These are phyloP conservation scores for Betula pendula DNA, from an alignment of 306 rosid genomes.

Conservation along the genomic window DNA sequence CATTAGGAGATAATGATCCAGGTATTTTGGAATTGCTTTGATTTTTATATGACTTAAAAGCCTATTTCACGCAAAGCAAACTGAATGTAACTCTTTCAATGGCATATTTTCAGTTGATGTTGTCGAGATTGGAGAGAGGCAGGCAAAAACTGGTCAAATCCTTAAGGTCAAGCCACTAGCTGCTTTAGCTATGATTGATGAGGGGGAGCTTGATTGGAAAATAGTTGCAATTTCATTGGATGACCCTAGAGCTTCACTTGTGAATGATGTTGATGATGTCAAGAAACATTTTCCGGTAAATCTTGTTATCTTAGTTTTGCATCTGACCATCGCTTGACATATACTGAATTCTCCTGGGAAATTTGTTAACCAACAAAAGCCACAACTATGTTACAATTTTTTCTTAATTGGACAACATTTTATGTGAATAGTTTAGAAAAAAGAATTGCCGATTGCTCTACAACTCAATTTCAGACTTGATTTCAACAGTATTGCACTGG, in stretches of 20 bases:
- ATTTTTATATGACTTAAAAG: background rate
- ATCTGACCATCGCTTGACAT: no score
- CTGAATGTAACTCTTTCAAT: no score
- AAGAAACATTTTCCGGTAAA: conserved; percentile 88
- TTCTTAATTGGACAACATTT: no score
- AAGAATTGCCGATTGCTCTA: no score
- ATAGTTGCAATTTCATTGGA: conserved; percentile 86
- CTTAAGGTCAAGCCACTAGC: conserved; percentile 88
- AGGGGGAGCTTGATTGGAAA: conserved; percentile 99
- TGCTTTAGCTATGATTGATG: conserved; percentile 98
- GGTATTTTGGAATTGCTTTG: conserved; percentile 39
- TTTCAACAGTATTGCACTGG: no score
- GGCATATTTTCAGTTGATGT: conserved; percentile 67
- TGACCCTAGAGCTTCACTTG: conserved; percentile 85
- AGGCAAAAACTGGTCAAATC: conserved; percentile 71
- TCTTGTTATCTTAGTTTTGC: no score
- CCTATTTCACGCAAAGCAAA: no score
- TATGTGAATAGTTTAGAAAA: no score
- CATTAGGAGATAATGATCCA: conserved; percentile 95
- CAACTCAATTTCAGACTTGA: no score
- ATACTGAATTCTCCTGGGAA: no score
- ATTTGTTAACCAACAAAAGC: no score
- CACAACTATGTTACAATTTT: no score
- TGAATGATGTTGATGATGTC: conserved; percentile 76
- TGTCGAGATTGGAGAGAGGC: conserved; percentile 80